Evolutionary conservation across 257 asterid genomes (phyloP).

Genomic region (Rubia yunnanensis): DNA sequence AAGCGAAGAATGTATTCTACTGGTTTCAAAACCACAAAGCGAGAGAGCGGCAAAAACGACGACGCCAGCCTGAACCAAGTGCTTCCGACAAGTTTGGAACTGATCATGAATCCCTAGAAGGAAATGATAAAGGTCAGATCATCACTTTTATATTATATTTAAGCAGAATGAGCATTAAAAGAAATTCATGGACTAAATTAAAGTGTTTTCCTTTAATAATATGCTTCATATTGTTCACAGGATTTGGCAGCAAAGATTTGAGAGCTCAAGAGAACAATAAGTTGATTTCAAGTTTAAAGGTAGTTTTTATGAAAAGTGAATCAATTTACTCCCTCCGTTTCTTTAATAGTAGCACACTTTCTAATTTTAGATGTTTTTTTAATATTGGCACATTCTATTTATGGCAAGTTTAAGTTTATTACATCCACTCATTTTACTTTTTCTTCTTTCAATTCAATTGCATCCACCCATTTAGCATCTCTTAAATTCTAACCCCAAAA

Average conservation of each 20-base stretch:
- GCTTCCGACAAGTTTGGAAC: constrained; percentile 11
- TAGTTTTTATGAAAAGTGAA: not conserved
- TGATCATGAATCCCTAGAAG: constrained; percentile 5
- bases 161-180: not conserved
- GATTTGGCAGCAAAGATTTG: constrained; percentile 24
- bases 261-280: constrained; percentile 29
- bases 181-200: not conserved
- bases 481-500: too few relatives aligned
- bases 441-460: too few relatives aligned
- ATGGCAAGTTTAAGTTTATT: too few relatives aligned
- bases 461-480: too few relatives aligned
- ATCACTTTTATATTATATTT: not conserved
- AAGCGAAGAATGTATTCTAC: constrained; percentile 77
- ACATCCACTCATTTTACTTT: too few relatives aligned
- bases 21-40: constrained; percentile 87
- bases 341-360: too few relatives aligned
- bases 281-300: constrained; percentile 30
- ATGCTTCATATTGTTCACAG: constrained; percentile 16
- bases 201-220: not conserved
- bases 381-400: too few relatives aligned
- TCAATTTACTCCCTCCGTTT: too few relatives aligned
- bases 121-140: constrained; percentile 25
- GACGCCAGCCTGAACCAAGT: constrained; percentile 39
- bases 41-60: constrained; percentile 70
- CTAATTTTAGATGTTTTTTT: too few relatives aligned